A percentile compares a stretch with the other conserved stretches of the same genome.
Conservation (phyloP, 129 eudicot species). For the Flaveria linearis region DNA sequence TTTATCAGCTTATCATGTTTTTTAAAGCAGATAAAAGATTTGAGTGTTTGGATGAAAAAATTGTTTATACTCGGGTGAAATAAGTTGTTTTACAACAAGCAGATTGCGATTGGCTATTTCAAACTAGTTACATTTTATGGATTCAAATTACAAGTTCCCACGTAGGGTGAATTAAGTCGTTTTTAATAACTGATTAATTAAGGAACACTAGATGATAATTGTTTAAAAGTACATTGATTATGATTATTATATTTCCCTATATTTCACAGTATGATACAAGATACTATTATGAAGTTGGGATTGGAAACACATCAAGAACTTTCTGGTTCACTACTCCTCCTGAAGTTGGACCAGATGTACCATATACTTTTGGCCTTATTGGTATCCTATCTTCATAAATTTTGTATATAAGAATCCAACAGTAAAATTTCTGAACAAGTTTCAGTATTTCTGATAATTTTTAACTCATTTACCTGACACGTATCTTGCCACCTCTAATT, state of each 20-base stretch:
- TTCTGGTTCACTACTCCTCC: constrained; percentile 94
- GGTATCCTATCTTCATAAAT: constrained; percentile 40
- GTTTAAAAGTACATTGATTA: background rate
- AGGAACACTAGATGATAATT: background rate
- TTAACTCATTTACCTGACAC: background rate
- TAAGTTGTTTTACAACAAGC: background rate
- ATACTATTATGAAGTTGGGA: constrained; percentile 77
- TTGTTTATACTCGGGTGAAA: background rate
- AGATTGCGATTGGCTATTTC: background rate
- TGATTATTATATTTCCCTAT: background rate
- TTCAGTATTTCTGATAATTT: too few relatives aligned
- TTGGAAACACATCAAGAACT: constrained; percentile 50
- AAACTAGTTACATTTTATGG: background rate
- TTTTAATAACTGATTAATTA: background rate
- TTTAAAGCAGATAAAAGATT: background rate
- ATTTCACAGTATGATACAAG: constrained; percentile 60
- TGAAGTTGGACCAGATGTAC: constrained; percentile 80
- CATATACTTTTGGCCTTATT: constrained; percentile 85
- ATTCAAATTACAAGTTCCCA: background rate
- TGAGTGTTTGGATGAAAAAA: background rate
- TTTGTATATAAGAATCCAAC: background rate
- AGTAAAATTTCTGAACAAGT: background rate
- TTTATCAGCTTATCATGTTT: background rate
- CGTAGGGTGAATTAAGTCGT: background rate
- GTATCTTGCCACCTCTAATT: constrained; percentile 3